These are phyloP conservation scores for Fusarium coffeatum DNA, from an alignment of 2,329 filamentous ascomycete genomes.

Conservation along the genomic window DNA sequence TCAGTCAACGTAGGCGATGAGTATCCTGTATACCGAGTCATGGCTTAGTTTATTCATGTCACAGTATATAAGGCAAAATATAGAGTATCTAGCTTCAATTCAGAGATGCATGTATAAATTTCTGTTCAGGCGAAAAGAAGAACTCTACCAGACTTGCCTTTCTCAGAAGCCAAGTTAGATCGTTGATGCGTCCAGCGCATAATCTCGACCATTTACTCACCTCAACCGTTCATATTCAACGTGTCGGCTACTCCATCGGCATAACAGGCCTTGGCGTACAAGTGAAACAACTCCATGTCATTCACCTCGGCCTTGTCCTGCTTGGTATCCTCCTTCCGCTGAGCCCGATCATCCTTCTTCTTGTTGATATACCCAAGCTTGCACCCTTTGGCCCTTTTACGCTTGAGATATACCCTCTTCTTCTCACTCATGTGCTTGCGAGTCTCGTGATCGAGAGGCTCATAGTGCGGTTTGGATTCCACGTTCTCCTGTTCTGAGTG, in stretches of 20 bases:
- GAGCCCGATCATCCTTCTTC: background rate
- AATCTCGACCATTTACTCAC: background rate
- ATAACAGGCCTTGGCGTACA: background rate
- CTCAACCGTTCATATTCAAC: background rate
- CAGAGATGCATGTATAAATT: background rate
- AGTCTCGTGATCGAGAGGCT: background rate
- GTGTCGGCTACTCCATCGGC: background rate
- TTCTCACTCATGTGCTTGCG: background rate
- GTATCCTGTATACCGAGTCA: constrained; percentile 46
- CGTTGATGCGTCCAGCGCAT: background rate
- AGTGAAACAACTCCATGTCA: background rate
- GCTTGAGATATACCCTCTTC: background rate
- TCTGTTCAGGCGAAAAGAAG: background rate
- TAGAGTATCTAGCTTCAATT: background rate
- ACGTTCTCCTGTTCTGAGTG: background rate
- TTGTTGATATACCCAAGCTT: background rate
- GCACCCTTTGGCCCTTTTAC: background rate
- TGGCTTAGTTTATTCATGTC: background rate
- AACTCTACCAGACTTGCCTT: background rate
- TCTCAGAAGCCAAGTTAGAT: background rate
- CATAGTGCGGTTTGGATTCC: too few relatives aligned
- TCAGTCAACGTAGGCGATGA: constrained; percentile 42
- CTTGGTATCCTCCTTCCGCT: background rate
- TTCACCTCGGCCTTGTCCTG: background rate
- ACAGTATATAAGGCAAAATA: background rate